Evolutionary conservation across 1,284 basidiomycete genomes (phyloP).

Genomic region (Leccinum subrobustum): DNA sequence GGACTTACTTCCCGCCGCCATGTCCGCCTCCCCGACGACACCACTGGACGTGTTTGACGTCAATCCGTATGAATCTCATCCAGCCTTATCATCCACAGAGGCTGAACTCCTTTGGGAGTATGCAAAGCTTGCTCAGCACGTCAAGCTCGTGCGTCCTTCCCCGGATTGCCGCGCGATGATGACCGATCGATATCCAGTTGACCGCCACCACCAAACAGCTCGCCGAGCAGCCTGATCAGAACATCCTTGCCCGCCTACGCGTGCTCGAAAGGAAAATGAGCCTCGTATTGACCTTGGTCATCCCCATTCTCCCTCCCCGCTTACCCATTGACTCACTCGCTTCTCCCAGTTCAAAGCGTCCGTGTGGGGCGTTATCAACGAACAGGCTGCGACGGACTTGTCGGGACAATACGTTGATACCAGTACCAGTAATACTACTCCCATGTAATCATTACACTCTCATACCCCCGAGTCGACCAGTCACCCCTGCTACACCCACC

Average conservation of each 20-base stretch:
- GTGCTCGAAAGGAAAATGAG: constrained; percentile 94
- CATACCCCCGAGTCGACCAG: constrained; percentile 50
- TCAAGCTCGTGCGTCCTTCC: constrained; percentile 56
- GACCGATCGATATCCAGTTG: constrained; percentile 40
- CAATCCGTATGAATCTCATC: constrained; percentile 71
- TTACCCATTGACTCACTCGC: background rate
- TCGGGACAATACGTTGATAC: constrained; percentile 32
- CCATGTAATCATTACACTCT: constrained; percentile 39
- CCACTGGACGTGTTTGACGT: constrained; percentile 36
- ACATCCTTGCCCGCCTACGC: constrained; percentile 76
- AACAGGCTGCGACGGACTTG: constrained; percentile 63
- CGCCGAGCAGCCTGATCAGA: constrained; percentile 69
- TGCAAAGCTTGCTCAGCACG: constrained; percentile 66
- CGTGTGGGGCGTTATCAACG: constrained; percentile 92
- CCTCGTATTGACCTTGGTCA: constrained; percentile 80
- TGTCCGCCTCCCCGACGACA: background rate
- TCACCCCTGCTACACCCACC: constrained; percentile 41
- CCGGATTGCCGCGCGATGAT: background rate
- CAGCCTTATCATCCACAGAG: constrained; percentile 60
- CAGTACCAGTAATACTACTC: background rate
- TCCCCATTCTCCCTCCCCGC: background rate
- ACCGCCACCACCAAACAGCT: constrained; percentile 58
- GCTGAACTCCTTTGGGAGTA: constrained; percentile 80
- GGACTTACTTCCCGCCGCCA: background rate
- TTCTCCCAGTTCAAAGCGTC: constrained; percentile 82